Percentiles rank a stretch among this genome's conserved stretches.
Evolutionary conservation across 345 rosid genomes (phyloP).

Genomic region (Moricandia arvensis): DNA sequence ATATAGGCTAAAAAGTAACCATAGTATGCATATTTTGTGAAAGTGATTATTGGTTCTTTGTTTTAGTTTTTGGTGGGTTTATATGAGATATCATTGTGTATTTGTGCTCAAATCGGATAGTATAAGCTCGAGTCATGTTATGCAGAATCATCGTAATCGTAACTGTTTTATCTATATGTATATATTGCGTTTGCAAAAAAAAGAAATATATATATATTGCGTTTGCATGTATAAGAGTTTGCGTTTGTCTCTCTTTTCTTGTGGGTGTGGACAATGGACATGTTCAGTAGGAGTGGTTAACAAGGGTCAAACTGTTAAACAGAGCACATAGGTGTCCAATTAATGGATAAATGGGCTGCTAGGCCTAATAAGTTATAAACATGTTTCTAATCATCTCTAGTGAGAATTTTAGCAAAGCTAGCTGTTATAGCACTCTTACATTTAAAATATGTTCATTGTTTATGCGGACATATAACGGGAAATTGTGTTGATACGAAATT

Average conservation of each 20-base stretch:
- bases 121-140: neutral
- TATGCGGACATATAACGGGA: neutral
- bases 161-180: neutral
- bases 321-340: neutral
- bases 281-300: neutral
- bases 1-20: neutral
- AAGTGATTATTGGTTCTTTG: neutral
- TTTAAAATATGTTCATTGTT: neutral
- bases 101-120: neutral
- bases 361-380: neutral
- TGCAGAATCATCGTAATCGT: neutral
- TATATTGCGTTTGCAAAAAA: neutral
- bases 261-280: neutral
- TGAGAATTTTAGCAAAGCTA: neutral
- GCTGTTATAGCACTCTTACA: neutral
- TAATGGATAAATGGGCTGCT: neutral
- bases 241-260: constrained; percentile 9
- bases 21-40: constrained; percentile 6
- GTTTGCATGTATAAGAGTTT: neutral
- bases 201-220: neutral
- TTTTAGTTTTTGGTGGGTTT: neutral
- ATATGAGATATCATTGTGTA: neutral
- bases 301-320: neutral
- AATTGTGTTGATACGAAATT: neutral
- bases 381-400: neutral